Base-by-base conservation (phyloP, 495 filamentous ascomycete genomes). In the Xylaria venustula region DNA sequence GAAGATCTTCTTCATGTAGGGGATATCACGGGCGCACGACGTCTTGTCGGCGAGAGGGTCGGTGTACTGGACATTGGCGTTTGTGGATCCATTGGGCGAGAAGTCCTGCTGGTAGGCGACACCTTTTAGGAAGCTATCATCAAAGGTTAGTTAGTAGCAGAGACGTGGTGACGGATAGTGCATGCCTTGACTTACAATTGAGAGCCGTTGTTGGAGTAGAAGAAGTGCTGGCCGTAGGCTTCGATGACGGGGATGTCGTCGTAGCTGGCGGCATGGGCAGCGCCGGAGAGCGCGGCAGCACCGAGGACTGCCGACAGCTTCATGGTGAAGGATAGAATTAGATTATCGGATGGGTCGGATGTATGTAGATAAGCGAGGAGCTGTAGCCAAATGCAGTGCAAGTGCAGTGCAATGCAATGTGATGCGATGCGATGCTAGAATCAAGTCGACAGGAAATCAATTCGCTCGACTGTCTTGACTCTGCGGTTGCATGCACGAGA, bases 101-200 rank as follows among this genome's bases (percentile, higher is more conserved):
- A 75, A 76, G 58, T 86, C 79, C 66, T 83, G 79, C 68, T 87
- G 94, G 75, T 98, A 98, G 32, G 94, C 94, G 57, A 98, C 81
- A 68, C 94, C 94, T 62, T 86, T 88, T 64, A 97, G 90, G 69
- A 77, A 85, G 68, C 69, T 71, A 25, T 37, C 19, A 32, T 22
- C 23, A 50, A 4, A 23, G 12, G 45, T 58, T 22, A 34, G 30
- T 34, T 5, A 11, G 7, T 40, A 49, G 42, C 36, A 26, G 42
- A 44, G 15, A 44, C 41, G 20, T 34, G 23, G 48, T 17, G 7
- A 19, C 26, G 19, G n/a, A n/a, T 28, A 23, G n/a, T 12, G n/a
- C 4, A 52, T 2, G 8, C 23, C 2, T 45, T 47, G 63, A 62
- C 60, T 61, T 67, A 71, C 69, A 69, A 71, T 65, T 71, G 69